A percentile compares a stretch with the other conserved stretches of the same genome.
Conservation (phyloP, 768 basidiomycete species). For the Leccinum aurantiacum region DNA sequence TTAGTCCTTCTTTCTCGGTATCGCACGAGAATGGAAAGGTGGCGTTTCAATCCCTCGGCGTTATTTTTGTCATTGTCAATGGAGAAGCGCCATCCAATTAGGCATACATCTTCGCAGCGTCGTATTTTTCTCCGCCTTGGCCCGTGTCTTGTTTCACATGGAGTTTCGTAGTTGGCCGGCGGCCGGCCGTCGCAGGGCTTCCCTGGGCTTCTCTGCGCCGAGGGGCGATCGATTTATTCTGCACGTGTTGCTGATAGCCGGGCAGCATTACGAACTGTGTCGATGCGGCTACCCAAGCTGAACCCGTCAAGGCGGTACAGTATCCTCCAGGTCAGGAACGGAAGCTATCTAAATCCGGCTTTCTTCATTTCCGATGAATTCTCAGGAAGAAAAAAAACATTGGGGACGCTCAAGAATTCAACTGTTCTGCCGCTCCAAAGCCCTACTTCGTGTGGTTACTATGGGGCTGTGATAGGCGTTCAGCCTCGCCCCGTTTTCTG, state of each 20-base stretch:
- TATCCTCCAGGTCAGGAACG: background rate
- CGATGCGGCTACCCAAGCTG: too few relatives aligned
- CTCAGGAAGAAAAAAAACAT: background rate
- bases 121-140: background rate
- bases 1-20: background rate
- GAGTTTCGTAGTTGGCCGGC: background rate
- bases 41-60: background rate
- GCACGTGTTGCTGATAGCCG: too few relatives aligned
- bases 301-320: too few relatives aligned
- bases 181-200: background rate
- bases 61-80: background rate
- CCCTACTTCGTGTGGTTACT: background rate
- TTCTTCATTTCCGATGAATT: background rate
- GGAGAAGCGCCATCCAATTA: background rate
- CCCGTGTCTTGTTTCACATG: background rate
- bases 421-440: background rate
- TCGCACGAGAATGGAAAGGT: background rate
- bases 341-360: background rate
- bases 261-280: too few relatives aligned
- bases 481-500: background rate
- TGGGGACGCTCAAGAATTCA: background rate
- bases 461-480: background rate
- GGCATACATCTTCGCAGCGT: background rate
- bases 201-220: background rate
- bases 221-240: too few relatives aligned